phyloP scores from a whole-genome alignment of 2,329 filamentous ascomycete species.

The Grosmannia clavigera region DNA sequence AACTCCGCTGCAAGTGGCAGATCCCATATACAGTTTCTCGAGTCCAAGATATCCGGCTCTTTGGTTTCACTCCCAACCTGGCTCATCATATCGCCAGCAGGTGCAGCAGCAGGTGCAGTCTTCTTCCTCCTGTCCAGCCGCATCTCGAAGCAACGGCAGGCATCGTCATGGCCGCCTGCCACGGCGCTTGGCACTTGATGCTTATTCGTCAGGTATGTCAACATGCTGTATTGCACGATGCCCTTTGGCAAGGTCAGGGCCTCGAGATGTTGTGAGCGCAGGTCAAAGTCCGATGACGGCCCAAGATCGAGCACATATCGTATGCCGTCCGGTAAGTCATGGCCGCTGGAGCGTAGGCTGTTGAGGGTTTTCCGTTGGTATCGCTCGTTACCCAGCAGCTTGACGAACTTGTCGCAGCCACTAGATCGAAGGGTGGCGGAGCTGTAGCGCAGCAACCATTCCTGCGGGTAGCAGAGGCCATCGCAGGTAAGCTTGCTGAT shows the following conservation, averaged over 20 bases:
- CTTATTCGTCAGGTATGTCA: neutral
- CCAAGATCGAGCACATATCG: constrained; percentile 15
- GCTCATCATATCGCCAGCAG: too few species aligned
- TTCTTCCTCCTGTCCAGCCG: neutral
- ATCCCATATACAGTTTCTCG: constrained; percentile 6
- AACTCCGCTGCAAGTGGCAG: constrained; percentile 16
- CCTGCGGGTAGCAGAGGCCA: constrained; percentile 3
- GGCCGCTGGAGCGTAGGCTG: constrained; percentile 1
- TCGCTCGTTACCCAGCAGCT: constrained; percentile 8
- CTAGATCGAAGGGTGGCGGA: constrained; percentile 7
- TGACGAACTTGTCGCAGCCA: constrained; percentile 8
- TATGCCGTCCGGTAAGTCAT: constrained; percentile 10
- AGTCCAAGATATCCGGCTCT: neutral
- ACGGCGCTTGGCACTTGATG: constrained; percentile 9
- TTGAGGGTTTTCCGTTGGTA: constrained; percentile 4
- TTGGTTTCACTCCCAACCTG: too few species aligned
- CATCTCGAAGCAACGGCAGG: constrained; percentile 21
- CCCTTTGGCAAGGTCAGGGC: constrained; percentile 11
- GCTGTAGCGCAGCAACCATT: constrained; percentile 9
- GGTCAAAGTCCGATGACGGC: constrained; percentile 9
- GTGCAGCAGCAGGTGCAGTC: too few species aligned
- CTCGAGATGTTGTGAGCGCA: constrained; percentile 11
- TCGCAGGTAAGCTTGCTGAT: constrained; percentile 8
- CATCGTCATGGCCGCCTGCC: constrained; percentile 29
- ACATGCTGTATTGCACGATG: constrained; percentile 10